Evolutionary conservation across 1,139 yeast genomes (phyloP).

Genomic region (Suhomyces kunorum): DNA sequence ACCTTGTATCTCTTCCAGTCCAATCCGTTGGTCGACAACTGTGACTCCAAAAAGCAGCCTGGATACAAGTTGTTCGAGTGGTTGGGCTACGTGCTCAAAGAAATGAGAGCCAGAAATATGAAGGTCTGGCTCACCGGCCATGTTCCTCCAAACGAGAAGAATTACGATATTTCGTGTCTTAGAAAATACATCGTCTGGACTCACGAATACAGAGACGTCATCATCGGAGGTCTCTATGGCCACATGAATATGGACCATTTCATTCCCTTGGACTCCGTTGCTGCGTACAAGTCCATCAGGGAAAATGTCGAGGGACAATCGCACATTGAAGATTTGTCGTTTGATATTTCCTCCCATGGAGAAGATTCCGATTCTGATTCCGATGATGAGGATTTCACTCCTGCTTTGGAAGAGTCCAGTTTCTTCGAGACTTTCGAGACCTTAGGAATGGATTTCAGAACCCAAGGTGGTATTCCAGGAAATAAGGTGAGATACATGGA

Average conservation of each 20-base stretch:
- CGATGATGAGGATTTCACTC: conserved; percentile 14
- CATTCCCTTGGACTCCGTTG: conserved; percentile 69
- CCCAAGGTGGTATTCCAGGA: conserved; percentile 62
- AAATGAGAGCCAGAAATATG: conserved; percentile 71
- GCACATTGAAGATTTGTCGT: conserved; percentile 3
- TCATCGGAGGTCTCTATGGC: conserved; percentile 80
- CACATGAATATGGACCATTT: conserved; percentile 91
- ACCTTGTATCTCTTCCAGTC: conserved; percentile 73
- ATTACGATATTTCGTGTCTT: conserved; percentile 69
- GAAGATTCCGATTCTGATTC: conserved; percentile 9
- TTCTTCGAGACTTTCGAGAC: conserved; percentile 12
- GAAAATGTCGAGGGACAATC: conserved; percentile 13
- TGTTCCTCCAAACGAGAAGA: conserved; percentile 82
- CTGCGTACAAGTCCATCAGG: conserved; percentile 58
- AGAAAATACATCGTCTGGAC: conserved; percentile 76
- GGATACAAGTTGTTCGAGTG: conserved; percentile 76
- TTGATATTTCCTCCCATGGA: not conserved
- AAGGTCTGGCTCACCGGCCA: conserved; percentile 88
- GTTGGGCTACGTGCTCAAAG: conserved; percentile 74
- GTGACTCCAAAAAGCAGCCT: conserved; percentile 71
- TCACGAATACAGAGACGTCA: conserved; percentile 78
- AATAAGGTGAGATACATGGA: conserved; percentile 67
- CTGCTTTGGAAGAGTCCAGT: conserved; percentile 10
- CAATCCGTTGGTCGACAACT: conserved; percentile 80
- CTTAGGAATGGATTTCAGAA: conserved; percentile 19